Conservation (phyloP, 1,139 yeast species). For the Protomyces pachydermus region DNA sequence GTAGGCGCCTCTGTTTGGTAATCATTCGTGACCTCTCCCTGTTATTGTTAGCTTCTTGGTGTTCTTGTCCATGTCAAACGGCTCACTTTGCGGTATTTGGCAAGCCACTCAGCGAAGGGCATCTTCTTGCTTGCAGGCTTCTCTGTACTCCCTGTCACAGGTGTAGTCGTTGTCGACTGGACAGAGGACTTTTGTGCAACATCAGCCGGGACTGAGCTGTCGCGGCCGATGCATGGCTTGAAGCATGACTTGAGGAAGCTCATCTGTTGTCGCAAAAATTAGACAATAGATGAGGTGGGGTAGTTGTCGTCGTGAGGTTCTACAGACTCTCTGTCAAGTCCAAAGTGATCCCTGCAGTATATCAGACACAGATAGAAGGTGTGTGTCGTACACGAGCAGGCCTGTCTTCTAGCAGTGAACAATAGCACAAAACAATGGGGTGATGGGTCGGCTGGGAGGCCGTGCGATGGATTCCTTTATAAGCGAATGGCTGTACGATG, state of each 20-base stretch:
- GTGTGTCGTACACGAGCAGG: too few relatives aligned
- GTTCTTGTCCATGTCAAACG: not conserved
- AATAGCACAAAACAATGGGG: too few relatives aligned
- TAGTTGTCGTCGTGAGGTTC: too few relatives aligned
- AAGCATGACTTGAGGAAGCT: constrained; percentile 23
- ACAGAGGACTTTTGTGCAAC: constrained; percentile 19
- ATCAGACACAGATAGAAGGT: too few relatives aligned
- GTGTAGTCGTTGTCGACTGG: not conserved
- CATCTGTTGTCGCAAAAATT: not conserved
- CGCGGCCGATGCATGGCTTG: constrained; percentile 13
- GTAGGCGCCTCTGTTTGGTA: constrained; percentile 7
- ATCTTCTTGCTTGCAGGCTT: constrained; percentile 7
- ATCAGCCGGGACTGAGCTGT: constrained; percentile 8
- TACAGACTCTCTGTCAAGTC: too few relatives aligned
- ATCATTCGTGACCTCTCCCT: constrained; percentile 10
- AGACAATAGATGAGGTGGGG: too few relatives aligned
- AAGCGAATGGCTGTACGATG: too few relatives aligned
- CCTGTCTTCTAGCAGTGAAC: too few relatives aligned
- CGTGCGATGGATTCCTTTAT: too few relatives aligned
- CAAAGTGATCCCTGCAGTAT: too few relatives aligned
- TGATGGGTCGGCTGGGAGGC: too few relatives aligned
- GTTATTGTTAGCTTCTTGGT: not conserved
- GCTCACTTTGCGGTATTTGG: constrained; percentile 13
- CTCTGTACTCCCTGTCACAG: not conserved
- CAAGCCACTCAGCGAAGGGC: constrained; percentile 17